These are phyloP conservation scores for Neurospora hispaniola DNA, from an alignment of 495 filamentous ascomycete species.

Conservation along the genomic window DNA sequence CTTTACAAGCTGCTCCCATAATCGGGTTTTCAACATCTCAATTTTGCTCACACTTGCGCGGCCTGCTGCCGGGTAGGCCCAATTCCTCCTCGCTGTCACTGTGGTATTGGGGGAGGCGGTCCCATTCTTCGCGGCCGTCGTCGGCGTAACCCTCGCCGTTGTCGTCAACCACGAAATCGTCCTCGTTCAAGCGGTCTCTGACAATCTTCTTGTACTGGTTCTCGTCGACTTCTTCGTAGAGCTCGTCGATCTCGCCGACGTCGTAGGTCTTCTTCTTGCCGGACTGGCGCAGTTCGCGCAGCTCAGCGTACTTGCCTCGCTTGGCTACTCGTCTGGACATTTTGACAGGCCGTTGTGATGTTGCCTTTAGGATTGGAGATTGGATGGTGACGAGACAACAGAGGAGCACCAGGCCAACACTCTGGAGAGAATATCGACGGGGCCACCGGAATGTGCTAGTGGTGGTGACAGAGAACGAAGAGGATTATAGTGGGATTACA, in stretches of 20 bases:
- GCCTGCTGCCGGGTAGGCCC: slow-evolving; percentile 46
- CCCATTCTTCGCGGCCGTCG: slow-evolving; percentile 96
- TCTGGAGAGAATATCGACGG: background rate
- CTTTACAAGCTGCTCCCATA: background rate
- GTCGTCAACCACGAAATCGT: slow-evolving; percentile 95
- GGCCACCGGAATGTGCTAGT: background rate
- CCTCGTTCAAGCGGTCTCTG: slow-evolving; percentile 74
- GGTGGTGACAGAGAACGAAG: background rate
- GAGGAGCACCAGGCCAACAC: background rate
- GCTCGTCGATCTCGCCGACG: slow-evolving; percentile 67
- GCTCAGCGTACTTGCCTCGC: slow-evolving; percentile 57
- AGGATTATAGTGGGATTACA: background rate
- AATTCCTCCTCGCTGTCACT: slow-evolving; percentile 65
- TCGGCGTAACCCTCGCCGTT: slow-evolving; percentile 92
- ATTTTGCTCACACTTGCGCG: slow-evolving; percentile 32
- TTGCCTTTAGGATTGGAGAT: background rate
- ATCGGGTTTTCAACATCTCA: background rate
- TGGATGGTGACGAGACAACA: background rate
- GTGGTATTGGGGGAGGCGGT: slow-evolving; percentile 53
- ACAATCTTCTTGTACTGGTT: slow-evolving; percentile 96
- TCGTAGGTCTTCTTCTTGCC: slow-evolving; percentile 92
- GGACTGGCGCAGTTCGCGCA: slow-evolving; percentile 71
- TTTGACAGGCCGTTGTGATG: background rate
- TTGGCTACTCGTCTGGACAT: slow-evolving; percentile 37
- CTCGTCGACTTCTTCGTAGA: slow-evolving; percentile 96